Evolutionary conservation across 768 basidiomycete genomes (phyloP).

Genomic region (Termitomyces heimii): DNA sequence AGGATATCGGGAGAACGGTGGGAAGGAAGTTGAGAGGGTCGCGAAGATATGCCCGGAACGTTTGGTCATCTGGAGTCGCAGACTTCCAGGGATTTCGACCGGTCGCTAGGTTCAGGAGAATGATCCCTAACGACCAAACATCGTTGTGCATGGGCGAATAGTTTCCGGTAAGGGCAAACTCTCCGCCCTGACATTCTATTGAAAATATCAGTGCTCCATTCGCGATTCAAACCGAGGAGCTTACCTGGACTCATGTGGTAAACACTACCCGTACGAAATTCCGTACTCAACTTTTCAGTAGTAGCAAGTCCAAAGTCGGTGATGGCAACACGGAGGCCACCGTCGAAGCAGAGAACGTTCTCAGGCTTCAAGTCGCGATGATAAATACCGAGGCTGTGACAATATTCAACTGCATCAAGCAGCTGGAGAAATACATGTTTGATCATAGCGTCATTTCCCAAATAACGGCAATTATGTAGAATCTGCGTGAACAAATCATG

Average conservation of each 20-base stretch:
- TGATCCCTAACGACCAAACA: constrained; percentile 95
- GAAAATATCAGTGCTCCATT: constrained; percentile 6
- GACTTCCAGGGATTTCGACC: constrained; percentile 97
- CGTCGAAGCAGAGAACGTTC: constrained; percentile 84
- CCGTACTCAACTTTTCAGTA: constrained; percentile 76
- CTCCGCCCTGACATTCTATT: constrained; percentile 85
- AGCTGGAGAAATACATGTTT: constrained; percentile 91
- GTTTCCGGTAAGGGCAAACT: constrained; percentile 52
- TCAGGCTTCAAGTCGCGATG: constrained; percentile 98
- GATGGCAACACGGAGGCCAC: constrained; percentile 74
- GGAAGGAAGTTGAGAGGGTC: constrained; percentile 77
- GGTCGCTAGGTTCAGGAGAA: constrained; percentile 92
- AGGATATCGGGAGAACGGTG: constrained; percentile 77
- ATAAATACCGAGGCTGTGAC: constrained; percentile 88
- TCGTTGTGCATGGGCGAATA: constrained; percentile 92
- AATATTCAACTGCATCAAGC: constrained; percentile 89
- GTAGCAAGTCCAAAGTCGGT: constrained; percentile 97
- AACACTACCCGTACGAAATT: constrained; percentile 91
- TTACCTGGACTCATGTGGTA: constrained; percentile 96
- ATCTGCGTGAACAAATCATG: constrained; percentile 95
- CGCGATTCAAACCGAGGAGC: constrained; percentile 6
- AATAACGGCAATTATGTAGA: constrained; percentile 67
- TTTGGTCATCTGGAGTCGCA: constrained; percentile 79
- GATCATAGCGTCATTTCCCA: constrained; percentile 82
- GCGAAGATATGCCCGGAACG: constrained; percentile 83